Conservation (phyloP, 805 yeast species). For the Sugiyamaella floridensis region DNA sequence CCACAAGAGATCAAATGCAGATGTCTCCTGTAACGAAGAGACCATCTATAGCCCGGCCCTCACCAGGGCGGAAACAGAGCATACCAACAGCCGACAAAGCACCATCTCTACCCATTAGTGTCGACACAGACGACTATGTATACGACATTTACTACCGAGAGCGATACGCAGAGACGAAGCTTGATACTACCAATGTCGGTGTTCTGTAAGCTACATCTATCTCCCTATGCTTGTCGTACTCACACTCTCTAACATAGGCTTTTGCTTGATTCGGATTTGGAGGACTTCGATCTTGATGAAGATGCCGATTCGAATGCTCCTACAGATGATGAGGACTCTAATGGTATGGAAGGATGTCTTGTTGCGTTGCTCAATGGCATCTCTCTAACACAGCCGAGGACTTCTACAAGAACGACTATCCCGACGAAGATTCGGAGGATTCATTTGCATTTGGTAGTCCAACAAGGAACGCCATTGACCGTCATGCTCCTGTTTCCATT, state of each 20-base stretch:
- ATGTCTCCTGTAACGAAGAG: conserved; percentile 8
- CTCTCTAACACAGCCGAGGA: conserved; percentile 55
- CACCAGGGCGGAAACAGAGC: not conserved
- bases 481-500: not conserved
- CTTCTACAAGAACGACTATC: conserved; percentile 87
- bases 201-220: conserved; percentile 27
- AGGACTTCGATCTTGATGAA: conserved; percentile 33
- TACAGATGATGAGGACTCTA: conserved; percentile 36
- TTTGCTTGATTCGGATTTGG: conserved; percentile 22
- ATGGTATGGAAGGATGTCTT: conserved; percentile 15
- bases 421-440: conserved; percentile 72
- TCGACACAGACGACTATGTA: conserved; percentile 61
- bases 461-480: not conserved
- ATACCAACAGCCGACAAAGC: not conserved
- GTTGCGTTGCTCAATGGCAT: not conserved
- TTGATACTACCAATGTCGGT: conserved; percentile 22
- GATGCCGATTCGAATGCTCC: conserved; percentile 30
- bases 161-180: conserved; percentile 39
- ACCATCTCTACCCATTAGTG: not conserved
- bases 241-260: conserved; percentile 3
- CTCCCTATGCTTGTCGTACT: too few species aligned
- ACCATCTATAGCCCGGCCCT: not conserved
- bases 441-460: not conserved
- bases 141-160: conserved; percentile 82
- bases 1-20: conserved; percentile 14